Percentiles rank a stretch among this genome's conserved stretches.
phyloP scores from a whole-genome alignment of 495 filamentous ascomycete species.

The Bombardia bombarda region DNA sequence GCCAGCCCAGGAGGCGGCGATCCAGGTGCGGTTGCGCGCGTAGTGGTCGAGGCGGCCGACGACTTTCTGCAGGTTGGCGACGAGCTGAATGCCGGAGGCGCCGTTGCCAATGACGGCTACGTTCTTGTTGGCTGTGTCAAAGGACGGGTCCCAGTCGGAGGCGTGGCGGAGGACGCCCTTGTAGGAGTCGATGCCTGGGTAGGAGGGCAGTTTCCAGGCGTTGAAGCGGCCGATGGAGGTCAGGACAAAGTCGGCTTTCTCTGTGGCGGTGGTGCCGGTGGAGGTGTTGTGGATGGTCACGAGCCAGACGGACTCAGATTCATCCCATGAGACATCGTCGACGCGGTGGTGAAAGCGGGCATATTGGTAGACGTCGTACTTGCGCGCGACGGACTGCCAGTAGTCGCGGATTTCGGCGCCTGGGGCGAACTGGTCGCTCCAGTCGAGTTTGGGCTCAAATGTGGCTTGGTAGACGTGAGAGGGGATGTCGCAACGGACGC shows the following conservation, averaged over 20 bases:
- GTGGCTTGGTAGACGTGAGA: constrained; percentile 62
- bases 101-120: constrained; percentile 54
- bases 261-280: constrained; percentile 25
- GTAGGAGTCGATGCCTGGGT: constrained; percentile 48
- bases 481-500: constrained; percentile 63
- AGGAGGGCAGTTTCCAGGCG: constrained; percentile 47
- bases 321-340: constrained; percentile 46
- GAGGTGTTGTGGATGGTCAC: constrained; percentile 26
- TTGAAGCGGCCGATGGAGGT: constrained; percentile 50
- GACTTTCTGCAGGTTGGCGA: constrained; percentile 46
- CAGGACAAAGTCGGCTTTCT: constrained; percentile 42
- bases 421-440: constrained; percentile 57
- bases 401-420: constrained; percentile 59
- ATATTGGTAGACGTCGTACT: constrained; percentile 54
- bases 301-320: constrained; percentile 42
- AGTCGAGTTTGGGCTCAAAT: constrained; percentile 58
- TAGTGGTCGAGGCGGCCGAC: constrained; percentile 54
- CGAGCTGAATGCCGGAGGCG: constrained; percentile 50
- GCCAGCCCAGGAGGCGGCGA: constrained; percentile 44
- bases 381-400: constrained; percentile 50
- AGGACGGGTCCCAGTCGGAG: constrained; percentile 42
- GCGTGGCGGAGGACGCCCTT: constrained; percentile 48
- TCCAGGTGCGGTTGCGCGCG: constrained; percentile 60
- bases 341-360: constrained; percentile 43
- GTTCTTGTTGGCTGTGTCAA: constrained; percentile 41